These are phyloP conservation scores for Colletotrichum sp. DNA, from an alignment of 2,329 filamentous ascomycete genomes.

Conservation along the genomic window DNA sequence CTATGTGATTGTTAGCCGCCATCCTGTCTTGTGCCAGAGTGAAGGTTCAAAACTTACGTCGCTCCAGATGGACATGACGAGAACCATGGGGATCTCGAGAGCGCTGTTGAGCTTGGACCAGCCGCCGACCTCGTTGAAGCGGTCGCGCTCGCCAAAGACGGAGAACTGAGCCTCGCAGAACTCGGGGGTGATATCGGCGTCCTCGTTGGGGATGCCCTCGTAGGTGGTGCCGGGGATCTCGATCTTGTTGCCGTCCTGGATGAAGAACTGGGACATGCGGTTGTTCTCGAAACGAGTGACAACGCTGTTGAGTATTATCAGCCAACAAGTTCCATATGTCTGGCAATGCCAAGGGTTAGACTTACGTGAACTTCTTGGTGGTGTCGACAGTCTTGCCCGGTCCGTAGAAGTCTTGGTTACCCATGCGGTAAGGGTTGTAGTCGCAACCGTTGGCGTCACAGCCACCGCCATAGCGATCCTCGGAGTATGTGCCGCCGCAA, in stretches of 20 bases:
- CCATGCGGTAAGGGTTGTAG: constrained; percentile 69
- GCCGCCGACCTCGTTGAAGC: constrained; percentile 58
- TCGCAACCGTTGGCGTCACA: constrained; percentile 73
- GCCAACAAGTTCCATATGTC: constrained; percentile 35
- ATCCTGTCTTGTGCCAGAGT: not conserved
- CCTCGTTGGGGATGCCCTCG: constrained; percentile 57
- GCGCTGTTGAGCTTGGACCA: constrained; percentile 57
- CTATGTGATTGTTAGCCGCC: constrained; percentile 7
- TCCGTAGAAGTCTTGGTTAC: constrained; percentile 63
- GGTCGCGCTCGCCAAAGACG: constrained; percentile 55
- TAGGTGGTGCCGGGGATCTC: constrained; percentile 23
- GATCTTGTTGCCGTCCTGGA: constrained; percentile 17
- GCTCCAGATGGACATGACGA: constrained; percentile 67
- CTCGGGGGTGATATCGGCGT: constrained; percentile 57
- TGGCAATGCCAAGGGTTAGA: constrained; percentile 25
- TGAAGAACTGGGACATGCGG: constrained; percentile 21
- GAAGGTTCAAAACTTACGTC: constrained; percentile 38
- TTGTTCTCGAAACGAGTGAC: constrained; percentile 60
- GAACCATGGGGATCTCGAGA: constrained; percentile 61
- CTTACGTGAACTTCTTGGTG: constrained; percentile 53
- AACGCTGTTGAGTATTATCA: constrained; percentile 39
- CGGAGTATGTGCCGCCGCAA: constrained; percentile 55
- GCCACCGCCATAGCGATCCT: constrained; percentile 57
- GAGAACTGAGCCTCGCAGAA: constrained; percentile 62
- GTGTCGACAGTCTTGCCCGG: constrained; percentile 62